Conservation (phyloP, 2,329 filamentous ascomycete genomes). For the Hawksworthiomyces lignivorus region DNA sequence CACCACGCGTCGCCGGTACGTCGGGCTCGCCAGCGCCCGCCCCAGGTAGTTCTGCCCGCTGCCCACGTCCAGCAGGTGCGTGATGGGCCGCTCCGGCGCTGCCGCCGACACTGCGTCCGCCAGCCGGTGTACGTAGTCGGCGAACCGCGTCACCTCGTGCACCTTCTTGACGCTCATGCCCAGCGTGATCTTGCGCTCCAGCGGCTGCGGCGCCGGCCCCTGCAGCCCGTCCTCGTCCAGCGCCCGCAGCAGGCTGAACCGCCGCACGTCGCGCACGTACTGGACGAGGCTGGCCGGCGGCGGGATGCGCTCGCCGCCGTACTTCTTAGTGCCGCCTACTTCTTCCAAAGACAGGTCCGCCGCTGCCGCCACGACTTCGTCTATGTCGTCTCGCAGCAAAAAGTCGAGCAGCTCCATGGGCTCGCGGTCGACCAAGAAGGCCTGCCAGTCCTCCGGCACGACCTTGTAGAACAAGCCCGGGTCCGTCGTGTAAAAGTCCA, state of each 20-base stretch:
- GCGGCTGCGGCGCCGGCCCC: slow-evolving; percentile 32
- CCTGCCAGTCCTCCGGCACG: slow-evolving; percentile 72
- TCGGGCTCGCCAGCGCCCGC: slow-evolving; percentile 72
- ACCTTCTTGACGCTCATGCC: slow-evolving; percentile 97
- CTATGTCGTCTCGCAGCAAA: slow-evolving; percentile 69
- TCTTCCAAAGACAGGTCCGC: too few species aligned
- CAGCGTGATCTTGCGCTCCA: slow-evolving; percentile 66
- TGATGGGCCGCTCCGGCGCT: slow-evolving; percentile 50
- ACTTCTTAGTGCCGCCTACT: too few species aligned
- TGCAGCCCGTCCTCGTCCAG: slow-evolving; percentile 32
- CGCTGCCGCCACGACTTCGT: slow-evolving; percentile 23
- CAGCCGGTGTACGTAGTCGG: slow-evolving; percentile 66
- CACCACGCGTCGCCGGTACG: slow-evolving; percentile 80
- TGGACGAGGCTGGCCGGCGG: slow-evolving; percentile 54
- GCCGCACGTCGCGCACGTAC: slow-evolving; percentile 66
- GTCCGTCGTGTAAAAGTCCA: slow-evolving; percentile 87
- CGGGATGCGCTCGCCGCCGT: background rate
- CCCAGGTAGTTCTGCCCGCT: slow-evolving; percentile 96
- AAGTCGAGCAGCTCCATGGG: slow-evolving; percentile 73
- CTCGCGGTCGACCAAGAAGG: slow-evolving; percentile 63
- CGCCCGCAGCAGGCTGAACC: slow-evolving; percentile 57
- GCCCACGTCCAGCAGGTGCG: slow-evolving; percentile 91
- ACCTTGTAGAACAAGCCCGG: slow-evolving; percentile 74
- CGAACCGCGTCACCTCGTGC: slow-evolving; percentile 87
- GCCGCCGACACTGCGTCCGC: slow-evolving; percentile 50